A percentile compares a stretch with the other conserved stretches of the same genome.
Conservation (phyloP, 2,329 filamentous ascomycete species). For the Thermothelomyces thermophilus region DNA sequence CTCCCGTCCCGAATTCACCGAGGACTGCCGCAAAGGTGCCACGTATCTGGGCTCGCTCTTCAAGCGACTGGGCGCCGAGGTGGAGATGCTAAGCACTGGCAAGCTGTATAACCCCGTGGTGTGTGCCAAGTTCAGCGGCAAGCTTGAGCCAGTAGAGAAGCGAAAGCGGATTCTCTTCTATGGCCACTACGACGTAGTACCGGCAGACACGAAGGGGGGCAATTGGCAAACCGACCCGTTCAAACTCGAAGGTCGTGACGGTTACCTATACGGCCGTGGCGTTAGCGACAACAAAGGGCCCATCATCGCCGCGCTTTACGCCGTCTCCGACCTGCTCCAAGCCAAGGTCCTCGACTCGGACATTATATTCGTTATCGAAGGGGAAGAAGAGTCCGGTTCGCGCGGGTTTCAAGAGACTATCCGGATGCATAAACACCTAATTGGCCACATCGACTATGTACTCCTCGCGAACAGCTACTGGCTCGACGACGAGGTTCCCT, state of each 20-base stretch:
- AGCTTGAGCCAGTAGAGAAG: constrained; percentile 54
- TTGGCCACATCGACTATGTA: constrained; percentile 90
- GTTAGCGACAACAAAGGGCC: constrained; percentile 97
- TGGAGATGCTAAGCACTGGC: constrained; percentile 82
- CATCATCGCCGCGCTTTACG: constrained; percentile 87
- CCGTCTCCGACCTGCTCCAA: constrained; percentile 80
- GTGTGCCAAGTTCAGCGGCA: constrained; percentile 78
- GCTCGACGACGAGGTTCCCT: constrained; percentile 93
- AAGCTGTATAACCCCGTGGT: constrained; percentile 81
- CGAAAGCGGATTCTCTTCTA: constrained; percentile 92
- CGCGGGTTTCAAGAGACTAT: constrained; percentile 84
- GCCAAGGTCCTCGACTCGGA: constrained; percentile 80
- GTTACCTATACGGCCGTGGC: constrained; percentile 92
- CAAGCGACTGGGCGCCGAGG: constrained; percentile 82
- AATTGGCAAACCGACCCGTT: constrained; percentile 90
- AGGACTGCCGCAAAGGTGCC: constrained; percentile 87
- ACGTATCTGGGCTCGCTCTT: constrained; percentile 86
- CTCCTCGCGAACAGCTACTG: constrained; percentile 96
- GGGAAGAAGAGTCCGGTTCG: constrained; percentile 92
- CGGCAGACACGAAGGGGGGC: constrained; percentile 72
- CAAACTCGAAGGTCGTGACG: constrained; percentile 78
- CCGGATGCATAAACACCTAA: constrained; percentile 69
- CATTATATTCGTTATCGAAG: constrained; percentile 89
- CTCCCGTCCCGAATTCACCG: constrained; percentile 74
- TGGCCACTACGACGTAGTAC: constrained; percentile 95